Conservation (phyloP, 768 basidiomycete species). For the Termitomyces sp. region DNA sequence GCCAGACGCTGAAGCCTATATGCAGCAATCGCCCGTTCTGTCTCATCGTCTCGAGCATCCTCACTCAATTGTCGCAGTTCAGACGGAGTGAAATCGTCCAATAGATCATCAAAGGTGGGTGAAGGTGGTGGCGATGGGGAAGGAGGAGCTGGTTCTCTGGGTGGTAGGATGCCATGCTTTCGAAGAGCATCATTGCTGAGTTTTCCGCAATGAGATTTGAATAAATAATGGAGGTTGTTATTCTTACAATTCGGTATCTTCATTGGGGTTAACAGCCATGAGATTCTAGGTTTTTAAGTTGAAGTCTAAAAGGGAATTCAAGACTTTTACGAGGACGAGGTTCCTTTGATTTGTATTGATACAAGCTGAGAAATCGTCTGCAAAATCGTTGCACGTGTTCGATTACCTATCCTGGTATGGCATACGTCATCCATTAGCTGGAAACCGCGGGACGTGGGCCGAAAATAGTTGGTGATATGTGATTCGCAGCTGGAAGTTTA, state of each 20-base stretch:
- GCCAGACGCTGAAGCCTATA: constrained; percentile 59
- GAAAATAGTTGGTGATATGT: too few relatives aligned
- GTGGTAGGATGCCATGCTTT: constrained; percentile 87
- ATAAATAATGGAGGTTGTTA: background rate
- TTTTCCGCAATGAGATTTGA: constrained; percentile 3
- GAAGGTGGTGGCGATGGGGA: constrained; percentile 81
- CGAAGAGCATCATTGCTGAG: constrained; percentile 90
- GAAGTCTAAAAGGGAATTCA: background rate
- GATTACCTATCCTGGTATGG: too few relatives aligned
- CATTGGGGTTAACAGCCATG: constrained; percentile 76
- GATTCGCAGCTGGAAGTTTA: too few relatives aligned
- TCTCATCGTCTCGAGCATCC: constrained; percentile 70
- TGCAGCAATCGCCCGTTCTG: constrained; percentile 64
- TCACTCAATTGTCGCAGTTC: constrained; percentile 69
- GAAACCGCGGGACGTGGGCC: too few relatives aligned
- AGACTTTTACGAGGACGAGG: background rate
- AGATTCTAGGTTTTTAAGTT: background rate
- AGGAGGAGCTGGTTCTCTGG: constrained; percentile 58
- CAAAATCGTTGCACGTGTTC: too few relatives aligned
- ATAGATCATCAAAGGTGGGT: constrained; percentile 60
- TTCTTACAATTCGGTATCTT: constrained; percentile 94
- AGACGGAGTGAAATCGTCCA: constrained; percentile 55
- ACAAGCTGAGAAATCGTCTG: too few relatives aligned
- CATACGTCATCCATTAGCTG: too few relatives aligned
- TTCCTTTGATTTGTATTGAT: background rate